Evolutionary conservation across 2,329 filamentous ascomycete species (phyloP), one percentile per base, ranked within the genome.

Genomic region (Paecilomyces sp.): DNA sequence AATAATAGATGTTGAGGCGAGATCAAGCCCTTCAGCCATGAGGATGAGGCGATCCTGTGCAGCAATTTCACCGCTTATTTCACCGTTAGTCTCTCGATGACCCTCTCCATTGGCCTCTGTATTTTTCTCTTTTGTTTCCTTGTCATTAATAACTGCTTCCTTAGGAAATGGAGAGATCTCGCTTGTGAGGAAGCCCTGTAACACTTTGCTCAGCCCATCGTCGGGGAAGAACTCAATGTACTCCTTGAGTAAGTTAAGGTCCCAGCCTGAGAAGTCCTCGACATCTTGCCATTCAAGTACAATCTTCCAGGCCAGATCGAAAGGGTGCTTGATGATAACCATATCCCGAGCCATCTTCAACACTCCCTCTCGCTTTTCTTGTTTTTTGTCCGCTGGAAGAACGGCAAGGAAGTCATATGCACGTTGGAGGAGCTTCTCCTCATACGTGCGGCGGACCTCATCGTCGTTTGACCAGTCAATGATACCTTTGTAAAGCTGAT

Each of bases 291-390:
- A 97, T 70, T 97, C 91, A 60, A 99, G 81, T 31, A 89, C 84
- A 62, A 97, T 88, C 67, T 91, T 88, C 95, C 95, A 99, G 0
- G 94, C 94, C 15, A 95, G 81, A 63, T 88, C 85, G 75, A 88
- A 96, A 0, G 91, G 90, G 67, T 97, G 92, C 67, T 93, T 92
- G 71, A 99, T 94, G 61, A 96, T 90, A 62, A 99, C 93, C 90
- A 99, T 96, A 62, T 93, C 94, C 63, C 88, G 86, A 0, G 93
- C 92, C 57, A 94, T 79, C 61, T 89, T 88, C 67, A 89, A 76
- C 0, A 96, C 88, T 63, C 89, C 87, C 36, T 85, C 79, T 28
- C 90, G 84, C 72, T 95, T 92, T 18, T 80, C 75, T 0, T 77
- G 70, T 74, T 97, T 97, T 60, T 86, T 79, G 3, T 87, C 85